Percentiles rank a stretch among this genome's conserved stretches.
Conservation (phyloP, 306 rosid species). For the Vigna unguiculata region DNA sequence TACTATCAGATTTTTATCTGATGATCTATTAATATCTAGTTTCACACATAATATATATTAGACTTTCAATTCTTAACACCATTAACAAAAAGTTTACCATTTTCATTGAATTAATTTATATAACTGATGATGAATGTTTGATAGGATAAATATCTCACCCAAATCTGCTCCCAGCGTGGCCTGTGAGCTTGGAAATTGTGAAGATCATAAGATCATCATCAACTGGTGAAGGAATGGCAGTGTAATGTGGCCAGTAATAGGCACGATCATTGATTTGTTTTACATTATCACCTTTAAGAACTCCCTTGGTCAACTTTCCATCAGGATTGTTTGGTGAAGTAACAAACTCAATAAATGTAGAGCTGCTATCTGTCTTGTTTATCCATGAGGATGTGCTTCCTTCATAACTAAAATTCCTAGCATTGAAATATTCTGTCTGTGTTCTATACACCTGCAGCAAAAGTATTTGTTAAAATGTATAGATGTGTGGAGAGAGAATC, state of each 20-base stretch:
- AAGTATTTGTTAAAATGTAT: background rate
- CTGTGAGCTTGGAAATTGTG: constrained; percentile 62
- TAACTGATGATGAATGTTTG: background rate
- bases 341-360: constrained; percentile 58
- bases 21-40: no score
- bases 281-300: constrained; percentile 46
- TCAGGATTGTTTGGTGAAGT: constrained; percentile 77
- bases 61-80: no score
- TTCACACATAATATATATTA: no score
- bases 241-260: constrained; percentile 70
- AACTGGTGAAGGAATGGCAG: constrained; percentile 60
- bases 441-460: constrained; percentile 7
- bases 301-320: constrained; percentile 48
- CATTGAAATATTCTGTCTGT: constrained; percentile 51
- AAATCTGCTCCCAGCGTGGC: constrained; percentile 62
- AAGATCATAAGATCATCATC: constrained; percentile 61
- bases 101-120: background rate
- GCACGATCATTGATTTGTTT: constrained; percentile 52
- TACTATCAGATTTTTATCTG: no score
- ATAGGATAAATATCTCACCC: constrained; percentile 43
- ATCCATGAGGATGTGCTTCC: constrained; percentile 54
- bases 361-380: constrained; percentile 18
- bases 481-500: no score
- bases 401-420: constrained; percentile 46
- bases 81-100: background rate